Conservation (phyloP, 257 asterid genomes). For the Solanum neorickii region DNA sequence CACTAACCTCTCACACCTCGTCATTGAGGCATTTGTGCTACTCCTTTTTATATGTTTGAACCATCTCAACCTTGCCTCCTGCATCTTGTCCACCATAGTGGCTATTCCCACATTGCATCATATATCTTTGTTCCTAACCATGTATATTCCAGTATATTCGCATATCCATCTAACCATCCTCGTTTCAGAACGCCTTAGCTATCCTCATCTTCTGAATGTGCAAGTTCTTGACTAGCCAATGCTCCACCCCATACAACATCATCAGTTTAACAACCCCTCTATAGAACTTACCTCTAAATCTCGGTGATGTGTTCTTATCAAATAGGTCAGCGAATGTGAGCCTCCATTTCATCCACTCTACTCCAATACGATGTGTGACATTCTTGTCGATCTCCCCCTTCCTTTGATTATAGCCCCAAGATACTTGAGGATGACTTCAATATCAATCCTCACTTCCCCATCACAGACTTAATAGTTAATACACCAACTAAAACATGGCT, state of each 20-base stretch:
- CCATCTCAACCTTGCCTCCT: neutral
- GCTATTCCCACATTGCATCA: neutral
- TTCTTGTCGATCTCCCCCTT: neutral
- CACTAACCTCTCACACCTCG: neutral
- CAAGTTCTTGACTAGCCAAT: neutral
- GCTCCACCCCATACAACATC: neutral
- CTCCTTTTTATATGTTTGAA: neutral
- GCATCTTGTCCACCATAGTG: neutral
- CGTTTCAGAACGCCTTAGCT: neutral
- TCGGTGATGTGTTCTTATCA: neutral
- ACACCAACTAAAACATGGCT: neutral
- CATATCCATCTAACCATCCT: neutral
- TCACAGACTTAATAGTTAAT: neutral
- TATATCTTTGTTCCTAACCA: neutral
- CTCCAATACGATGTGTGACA: neutral
- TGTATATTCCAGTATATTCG: neutral
- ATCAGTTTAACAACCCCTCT: neutral
- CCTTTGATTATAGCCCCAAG: neutral
- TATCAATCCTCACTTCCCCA: neutral
- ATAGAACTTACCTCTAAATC: neutral
- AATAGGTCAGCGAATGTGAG: neutral
- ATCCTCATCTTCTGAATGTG: neutral
- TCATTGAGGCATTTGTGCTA: neutral
- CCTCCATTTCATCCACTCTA: neutral
- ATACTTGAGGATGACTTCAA: neutral